phyloP scores from a whole-genome alignment of 306 rosid species.

The Rubus parviflorus region DNA sequence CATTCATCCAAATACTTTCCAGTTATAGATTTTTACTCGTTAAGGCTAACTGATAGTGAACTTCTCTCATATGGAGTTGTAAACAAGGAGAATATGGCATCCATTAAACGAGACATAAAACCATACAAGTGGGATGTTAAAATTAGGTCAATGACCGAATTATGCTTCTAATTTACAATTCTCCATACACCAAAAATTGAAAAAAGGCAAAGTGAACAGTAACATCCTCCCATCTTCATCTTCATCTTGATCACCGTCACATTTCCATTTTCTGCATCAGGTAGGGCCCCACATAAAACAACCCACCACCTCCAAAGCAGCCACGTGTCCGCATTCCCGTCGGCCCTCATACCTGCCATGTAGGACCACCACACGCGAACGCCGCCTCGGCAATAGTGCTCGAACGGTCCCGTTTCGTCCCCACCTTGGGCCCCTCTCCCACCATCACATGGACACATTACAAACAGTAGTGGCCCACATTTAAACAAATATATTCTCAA shows the following conservation, averaged over 20 bases:
- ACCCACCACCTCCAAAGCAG: neutral
- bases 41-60: too few species aligned
- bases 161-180: neutral
- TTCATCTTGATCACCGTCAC: constrained; percentile 15
- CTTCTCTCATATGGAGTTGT: neutral
- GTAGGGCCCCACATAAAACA: neutral
- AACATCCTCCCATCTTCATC: neutral
- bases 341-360: neutral
- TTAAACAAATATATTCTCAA: neutral
- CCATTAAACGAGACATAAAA: neutral
- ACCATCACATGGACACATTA: constrained; percentile 27
- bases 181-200: neutral
- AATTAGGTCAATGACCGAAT: neutral
- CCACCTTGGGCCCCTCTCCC: constrained; percentile 36
- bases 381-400: constrained; percentile 26
- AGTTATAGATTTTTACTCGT: too few species aligned
- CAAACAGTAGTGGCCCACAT: neutral
- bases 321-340: constrained; percentile 11
- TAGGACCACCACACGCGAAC: constrained; percentile 25
- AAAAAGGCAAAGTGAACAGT: neutral
- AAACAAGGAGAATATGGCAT: neutral
- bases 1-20: too few species aligned
- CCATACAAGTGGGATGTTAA: neutral
- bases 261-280: neutral
- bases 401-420: constrained; percentile 17